Conservation (phyloP, 116 monocot species). For the Trichopus zeylanicus region DNA sequence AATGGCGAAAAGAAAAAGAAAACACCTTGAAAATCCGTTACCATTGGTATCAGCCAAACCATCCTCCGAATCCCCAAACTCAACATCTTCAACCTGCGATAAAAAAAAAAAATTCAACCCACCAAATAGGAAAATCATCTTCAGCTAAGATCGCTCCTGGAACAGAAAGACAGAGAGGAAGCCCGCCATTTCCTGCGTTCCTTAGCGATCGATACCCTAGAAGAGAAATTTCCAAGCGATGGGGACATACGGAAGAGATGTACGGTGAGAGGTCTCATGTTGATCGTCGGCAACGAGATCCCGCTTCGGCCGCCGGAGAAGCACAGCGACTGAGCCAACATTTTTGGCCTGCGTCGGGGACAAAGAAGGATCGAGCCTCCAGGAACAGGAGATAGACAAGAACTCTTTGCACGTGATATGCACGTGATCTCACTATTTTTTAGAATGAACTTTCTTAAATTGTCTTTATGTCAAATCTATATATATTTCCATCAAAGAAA, state of each 20-base stretch:
- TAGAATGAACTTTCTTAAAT: too few species aligned
- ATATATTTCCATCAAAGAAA: too few species aligned
- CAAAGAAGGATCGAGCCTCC: too few species aligned
- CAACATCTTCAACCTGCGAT: background rate
- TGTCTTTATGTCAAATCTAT: too few species aligned
- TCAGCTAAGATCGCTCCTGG: background rate
- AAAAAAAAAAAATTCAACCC: background rate
- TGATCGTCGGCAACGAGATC: background rate
- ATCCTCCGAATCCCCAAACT: too few species aligned
- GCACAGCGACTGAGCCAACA: background rate
- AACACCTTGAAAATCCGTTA: background rate
- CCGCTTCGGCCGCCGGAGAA: too few species aligned
- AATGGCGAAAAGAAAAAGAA: background rate
- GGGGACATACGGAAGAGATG: background rate
- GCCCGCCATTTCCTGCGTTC: background rate
- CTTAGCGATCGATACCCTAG: background rate
- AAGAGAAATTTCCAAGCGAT: background rate
- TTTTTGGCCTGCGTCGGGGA: too few species aligned
- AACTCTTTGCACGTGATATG: too few species aligned
- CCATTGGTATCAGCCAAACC: background rate
- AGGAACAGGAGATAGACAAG: too few species aligned
- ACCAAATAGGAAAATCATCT: background rate
- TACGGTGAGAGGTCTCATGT: background rate
- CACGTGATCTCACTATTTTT: too few species aligned
- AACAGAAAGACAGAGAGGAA: background rate